phyloP scores from a whole-genome alignment of 805 yeast species.

The Scheffersomyces coipomensis region DNA sequence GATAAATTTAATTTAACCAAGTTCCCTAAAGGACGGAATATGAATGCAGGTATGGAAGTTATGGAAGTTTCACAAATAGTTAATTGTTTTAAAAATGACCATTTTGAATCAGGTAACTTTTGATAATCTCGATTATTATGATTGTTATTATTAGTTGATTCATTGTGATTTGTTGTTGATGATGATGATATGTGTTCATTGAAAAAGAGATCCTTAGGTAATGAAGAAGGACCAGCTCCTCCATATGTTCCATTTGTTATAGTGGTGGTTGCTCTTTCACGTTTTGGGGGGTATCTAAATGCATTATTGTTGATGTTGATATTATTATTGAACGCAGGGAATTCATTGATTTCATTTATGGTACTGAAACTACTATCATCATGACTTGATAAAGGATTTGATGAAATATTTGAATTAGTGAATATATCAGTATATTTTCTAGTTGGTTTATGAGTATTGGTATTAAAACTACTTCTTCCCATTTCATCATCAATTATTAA shows the following conservation, averaged over 20 bases:
- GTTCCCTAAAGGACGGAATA: constrained; percentile 38
- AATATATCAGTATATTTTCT: constrained; percentile 5
- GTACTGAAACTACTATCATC: constrained; percentile 11
- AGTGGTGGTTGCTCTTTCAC: constrained; percentile 19
- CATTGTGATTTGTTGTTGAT: not conserved
- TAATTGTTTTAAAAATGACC: constrained; percentile 41
- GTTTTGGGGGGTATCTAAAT: constrained; percentile 21
- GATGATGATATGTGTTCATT: not conserved
- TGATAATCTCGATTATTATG: constrained; percentile 14
- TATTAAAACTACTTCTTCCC: constrained; percentile 35
- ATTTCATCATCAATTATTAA: constrained; percentile 54
- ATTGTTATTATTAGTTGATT: not conserved
- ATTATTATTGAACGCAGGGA: constrained; percentile 5
- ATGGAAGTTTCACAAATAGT: constrained; percentile 41
- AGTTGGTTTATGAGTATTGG: constrained; percentile 12
- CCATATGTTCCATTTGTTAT: constrained; percentile 11
- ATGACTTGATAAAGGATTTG: too few species aligned
- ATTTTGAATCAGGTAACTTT: constrained; percentile 31
- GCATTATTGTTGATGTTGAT: constrained; percentile 12
- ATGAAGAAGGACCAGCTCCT: constrained; percentile 23
- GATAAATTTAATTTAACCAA: constrained; percentile 55
- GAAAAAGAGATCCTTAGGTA: constrained; percentile 15
- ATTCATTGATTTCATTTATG: constrained; percentile 7
- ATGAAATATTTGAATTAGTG: not conserved
- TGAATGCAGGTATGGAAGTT: constrained; percentile 28